These are phyloP conservation scores for Globisporangium takayamanum DNA, from an alignment of 352 stramenopile species.

Conservation along the genomic window DNA sequence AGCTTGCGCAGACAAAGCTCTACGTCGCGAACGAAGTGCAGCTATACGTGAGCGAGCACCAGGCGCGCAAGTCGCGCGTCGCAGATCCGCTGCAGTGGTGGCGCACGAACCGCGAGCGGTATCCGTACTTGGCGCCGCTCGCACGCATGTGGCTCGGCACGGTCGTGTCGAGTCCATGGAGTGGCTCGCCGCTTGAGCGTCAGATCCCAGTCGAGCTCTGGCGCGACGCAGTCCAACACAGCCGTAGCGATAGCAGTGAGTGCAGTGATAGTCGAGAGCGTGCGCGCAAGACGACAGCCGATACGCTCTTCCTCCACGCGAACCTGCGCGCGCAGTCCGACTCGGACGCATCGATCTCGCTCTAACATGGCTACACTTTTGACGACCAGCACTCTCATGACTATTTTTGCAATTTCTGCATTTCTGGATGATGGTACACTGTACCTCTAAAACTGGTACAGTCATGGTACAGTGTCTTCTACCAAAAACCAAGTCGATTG, in stretches of 20 bases:
- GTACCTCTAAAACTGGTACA: neutral
- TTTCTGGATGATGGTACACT: neutral
- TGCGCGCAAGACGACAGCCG: conserved; percentile 5
- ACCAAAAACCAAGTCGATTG: too few relatives aligned
- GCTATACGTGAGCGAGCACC: conserved; percentile 36
- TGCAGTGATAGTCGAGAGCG: neutral
- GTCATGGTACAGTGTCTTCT: neutral
- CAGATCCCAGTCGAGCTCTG: conserved; percentile 11
- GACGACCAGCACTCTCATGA: too few relatives aligned
- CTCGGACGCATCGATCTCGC: conserved; percentile 7
- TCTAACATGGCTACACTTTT: conserved; percentile 1
- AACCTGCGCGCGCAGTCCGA: conserved; percentile 7
- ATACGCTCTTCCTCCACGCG: conserved; percentile 22
- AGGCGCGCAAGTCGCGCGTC: conserved; percentile 33
- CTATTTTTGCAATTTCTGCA: too few relatives aligned
- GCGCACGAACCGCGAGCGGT: conserved; percentile 32
- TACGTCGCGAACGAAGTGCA: conserved; percentile 32
- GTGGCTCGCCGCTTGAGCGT: neutral
- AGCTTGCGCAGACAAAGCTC: conserved; percentile 30
- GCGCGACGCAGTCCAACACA: conserved; percentile 2
- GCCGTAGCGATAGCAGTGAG: neutral
- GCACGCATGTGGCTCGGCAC: conserved; percentile 35
- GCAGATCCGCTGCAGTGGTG: conserved; percentile 43
- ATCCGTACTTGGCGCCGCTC: conserved; percentile 30
- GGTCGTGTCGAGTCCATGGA: neutral